Conservation (phyloP, 352 stramenopile genomes). For the Globisporangium recalcitrans region DNA sequence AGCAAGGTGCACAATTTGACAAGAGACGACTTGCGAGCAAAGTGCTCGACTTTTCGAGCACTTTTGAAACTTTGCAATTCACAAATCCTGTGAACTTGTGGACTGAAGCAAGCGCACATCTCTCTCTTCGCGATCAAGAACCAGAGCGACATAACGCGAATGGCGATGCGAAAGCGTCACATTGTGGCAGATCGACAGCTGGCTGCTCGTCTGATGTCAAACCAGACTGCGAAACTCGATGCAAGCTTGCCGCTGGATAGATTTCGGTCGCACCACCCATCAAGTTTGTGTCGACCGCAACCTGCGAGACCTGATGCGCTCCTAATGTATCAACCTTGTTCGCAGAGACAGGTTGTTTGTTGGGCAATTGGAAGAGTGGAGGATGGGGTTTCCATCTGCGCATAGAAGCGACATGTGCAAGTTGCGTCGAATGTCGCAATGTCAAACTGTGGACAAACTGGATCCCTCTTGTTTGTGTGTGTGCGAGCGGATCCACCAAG, state of each 20-base stretch:
- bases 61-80: no score
- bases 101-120: background rate
- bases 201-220: constrained; percentile 12
- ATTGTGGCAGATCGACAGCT: background rate
- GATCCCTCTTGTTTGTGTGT: background rate
- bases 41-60: no score
- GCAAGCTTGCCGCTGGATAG: background rate
- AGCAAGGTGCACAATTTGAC: background rate
- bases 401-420: background rate
- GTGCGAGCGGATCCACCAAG: no score
- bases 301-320: constrained; percentile 1
- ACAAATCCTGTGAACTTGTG: background rate
- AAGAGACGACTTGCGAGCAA: background rate
- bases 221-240: background rate
- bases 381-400: background rate
- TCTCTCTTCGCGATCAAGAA: background rate
- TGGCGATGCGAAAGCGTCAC: constrained; percentile 5
- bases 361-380: background rate
- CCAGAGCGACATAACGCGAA: constrained; percentile 6
- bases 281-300: background rate
- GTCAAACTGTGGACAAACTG: background rate
- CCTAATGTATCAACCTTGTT: constrained; percentile 14
- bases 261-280: background rate
- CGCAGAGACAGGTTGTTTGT: background rate
- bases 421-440: constrained; percentile 5